Conservation (phyloP, 164 flowering plant species). For the Santalum album region DNA sequence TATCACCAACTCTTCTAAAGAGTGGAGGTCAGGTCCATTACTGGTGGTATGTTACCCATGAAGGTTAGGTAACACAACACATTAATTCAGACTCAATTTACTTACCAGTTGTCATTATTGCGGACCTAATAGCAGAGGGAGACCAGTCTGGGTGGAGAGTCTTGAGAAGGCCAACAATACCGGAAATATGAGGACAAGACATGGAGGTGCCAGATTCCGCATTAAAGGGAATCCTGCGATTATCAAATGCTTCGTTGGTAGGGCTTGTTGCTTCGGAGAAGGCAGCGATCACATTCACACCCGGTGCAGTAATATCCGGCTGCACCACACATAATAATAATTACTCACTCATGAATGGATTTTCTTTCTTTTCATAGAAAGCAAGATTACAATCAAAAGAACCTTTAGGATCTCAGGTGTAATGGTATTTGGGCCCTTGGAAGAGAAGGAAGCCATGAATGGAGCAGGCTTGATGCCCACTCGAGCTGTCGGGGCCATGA, state of each 20-base stretch:
- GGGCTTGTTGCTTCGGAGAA: constrained; percentile 26
- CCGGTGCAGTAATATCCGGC: constrained; percentile 84
- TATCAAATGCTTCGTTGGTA: constrained; percentile 14
- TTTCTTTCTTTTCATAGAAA: no score
- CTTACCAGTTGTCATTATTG: constrained; percentile 67
- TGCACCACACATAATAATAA: constrained; percentile 13
- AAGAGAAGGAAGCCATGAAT: constrained; percentile 50
- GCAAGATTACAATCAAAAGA: no score
- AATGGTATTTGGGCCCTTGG: constrained; percentile 46
- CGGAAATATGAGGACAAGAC: constrained; percentile 70
- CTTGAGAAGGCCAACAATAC: constrained; percentile 57
- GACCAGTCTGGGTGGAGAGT: constrained; percentile 55
- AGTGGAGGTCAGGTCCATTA: no score
- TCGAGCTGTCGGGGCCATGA: constrained; percentile 16
- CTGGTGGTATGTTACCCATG: no score
- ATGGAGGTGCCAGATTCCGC: constrained; percentile 59
- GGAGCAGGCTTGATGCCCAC: constrained; percentile 40
- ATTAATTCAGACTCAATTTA: no score
- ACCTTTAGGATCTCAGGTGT: constrained; percentile 58
- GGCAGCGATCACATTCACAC: constrained; percentile 59
- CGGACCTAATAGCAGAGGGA: constrained; percentile 65
- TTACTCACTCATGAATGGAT: no score
- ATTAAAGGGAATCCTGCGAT: constrained; percentile 26
- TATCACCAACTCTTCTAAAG: no score
- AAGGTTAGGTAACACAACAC: no score